Evolutionary conservation across 2,329 filamentous ascomycete genomes (phyloP), one percentile per base, ranked within the genome.

Genomic region (Teratosphaeria viscida): DNA sequence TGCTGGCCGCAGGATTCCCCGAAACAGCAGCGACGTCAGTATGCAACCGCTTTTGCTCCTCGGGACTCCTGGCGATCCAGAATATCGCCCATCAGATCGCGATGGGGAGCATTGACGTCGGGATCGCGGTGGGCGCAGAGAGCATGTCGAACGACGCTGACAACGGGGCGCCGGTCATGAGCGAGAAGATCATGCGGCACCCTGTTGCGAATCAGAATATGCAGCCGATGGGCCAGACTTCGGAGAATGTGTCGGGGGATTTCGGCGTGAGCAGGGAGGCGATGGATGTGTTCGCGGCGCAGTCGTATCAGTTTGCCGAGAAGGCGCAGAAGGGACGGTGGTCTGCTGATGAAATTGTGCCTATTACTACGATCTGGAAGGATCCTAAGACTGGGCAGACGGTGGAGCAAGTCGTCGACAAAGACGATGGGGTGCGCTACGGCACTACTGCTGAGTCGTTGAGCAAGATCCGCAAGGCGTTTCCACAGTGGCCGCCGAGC

Each of bases 101-200:
- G n/a, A 79, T 82, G 0, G 90, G 88, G 2, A 82, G 82, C 65
- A 87, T 92, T 58, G 82, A 85, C 61, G 79, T 79, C 0, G 92
- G 90, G 63, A 83, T 96, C 61, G 92, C 86, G 10, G 90, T 89
- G 1, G 92, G 92, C 49, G 95, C 94, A 86, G 92, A 96, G 81
- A 90, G 87, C 77, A 95, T 96, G 89, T 95, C 89, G 63, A 79
- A 87, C 64, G 95, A 95, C 76, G 95, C 95, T 95, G 90, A 60
- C 87, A 86, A 88, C 0, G 85, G 82, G 57, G 77, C 96, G 62
- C 82, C 78, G 67, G 81, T 85, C 1, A 85, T 81, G 1, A 81
- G 82, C n/a, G 80, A 86, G 67, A 86, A 95, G 63, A 88, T 88
- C 3, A 77, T 92, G 87, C 66, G 75, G 92, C 52, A 79, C 89